Percentiles rank a stretch among this genome's conserved stretches.
Conservation (phyloP, 345 rosid genomes). For the Firmiana major region DNA sequence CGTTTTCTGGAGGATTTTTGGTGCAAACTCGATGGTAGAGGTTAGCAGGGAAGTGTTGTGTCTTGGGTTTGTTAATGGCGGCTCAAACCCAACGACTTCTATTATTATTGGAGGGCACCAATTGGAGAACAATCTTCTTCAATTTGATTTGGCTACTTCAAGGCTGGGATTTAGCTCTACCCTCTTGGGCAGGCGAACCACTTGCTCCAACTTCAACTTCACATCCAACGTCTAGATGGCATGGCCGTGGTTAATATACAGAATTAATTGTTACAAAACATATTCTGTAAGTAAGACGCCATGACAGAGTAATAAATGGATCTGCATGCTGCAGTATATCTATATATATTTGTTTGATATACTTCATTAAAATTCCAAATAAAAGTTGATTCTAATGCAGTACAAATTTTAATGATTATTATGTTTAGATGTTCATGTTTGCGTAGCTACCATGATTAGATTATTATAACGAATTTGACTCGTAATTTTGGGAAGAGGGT, state of each 20-base stretch:
- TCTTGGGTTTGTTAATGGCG: conserved; percentile 70
- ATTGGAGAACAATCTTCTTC: conserved; percentile 49
- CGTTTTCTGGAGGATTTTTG: conserved; percentile 57
- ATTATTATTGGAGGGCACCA: conserved; percentile 69
- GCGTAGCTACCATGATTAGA: too few relatives aligned
- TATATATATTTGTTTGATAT: not conserved
- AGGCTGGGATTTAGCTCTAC: conserved; percentile 64
- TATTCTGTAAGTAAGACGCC: not conserved
- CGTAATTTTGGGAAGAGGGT: too few relatives aligned
- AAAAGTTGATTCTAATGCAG: not conserved
- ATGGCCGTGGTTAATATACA: too few relatives aligned
- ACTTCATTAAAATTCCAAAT: not conserved
- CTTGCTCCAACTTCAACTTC: conserved; percentile 68
- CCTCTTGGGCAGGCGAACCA: conserved; percentile 44
- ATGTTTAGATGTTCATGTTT: too few relatives aligned
- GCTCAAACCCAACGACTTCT: conserved; percentile 50
- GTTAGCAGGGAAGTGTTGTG: conserved; percentile 46
- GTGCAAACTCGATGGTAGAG: conserved; percentile 67
- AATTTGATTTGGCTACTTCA: conserved; percentile 57
- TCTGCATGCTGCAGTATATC: not conserved
- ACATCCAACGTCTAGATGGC: conserved; percentile 34
- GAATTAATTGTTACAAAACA: not conserved
- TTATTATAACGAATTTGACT: too few relatives aligned
- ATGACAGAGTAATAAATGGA: not conserved
- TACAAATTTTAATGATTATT: not conserved